Evolutionary conservation across 2,329 filamentous ascomycete species (phyloP), one percentile per base, ranked within the genome.

Genomic region (Curvularia sp.): DNA sequence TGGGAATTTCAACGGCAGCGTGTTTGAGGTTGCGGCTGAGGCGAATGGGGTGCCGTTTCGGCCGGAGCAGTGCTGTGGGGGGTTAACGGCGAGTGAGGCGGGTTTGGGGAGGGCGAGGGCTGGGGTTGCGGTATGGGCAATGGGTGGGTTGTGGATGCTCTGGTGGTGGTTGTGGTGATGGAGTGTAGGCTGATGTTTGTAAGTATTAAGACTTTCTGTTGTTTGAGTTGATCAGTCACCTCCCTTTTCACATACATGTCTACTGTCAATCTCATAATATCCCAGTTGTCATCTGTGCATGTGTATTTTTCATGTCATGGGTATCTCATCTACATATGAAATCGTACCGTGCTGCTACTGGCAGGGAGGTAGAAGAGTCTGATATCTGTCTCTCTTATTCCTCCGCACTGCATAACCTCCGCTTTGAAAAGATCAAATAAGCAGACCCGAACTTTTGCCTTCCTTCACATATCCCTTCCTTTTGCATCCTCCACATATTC

Each of bases 1-100:
- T 31, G 30, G 30, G 30, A 31, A 31, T 31, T 31, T 31, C 10
- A 31, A 31, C 12, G 30, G 30, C 6, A 12, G 9, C 10, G 30
- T 31, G 30, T 31, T 31, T 31, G 30, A 31, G 30, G 30, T 31
- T 7, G 30, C 30, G 30, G 30, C 30, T 13, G 12, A 10, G 10
- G 84, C 86, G 67, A 94, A 93, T 18, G 61, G 62, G 28, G 71
- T 74, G 0, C 49, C 60, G 3, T 75, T 70, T 28, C 57, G 69
- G 12, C 57, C 60, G 7, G 44, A 54, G 1, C 58, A 60, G 3
- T 74, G 70, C 49, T 75, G 72, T 48, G 69, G 70, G 20, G 49
- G 54, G 30, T n/a, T 41, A 1, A 7, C n/a, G 41, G 20, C 38
- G 28, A 57, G 43, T 31, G 26, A 18, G 10, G 55, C 49, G 13